Conservation (phyloP, 225 moss, liverwort and hornwort genomes). For the Thuidium tamariscinum region DNA sequence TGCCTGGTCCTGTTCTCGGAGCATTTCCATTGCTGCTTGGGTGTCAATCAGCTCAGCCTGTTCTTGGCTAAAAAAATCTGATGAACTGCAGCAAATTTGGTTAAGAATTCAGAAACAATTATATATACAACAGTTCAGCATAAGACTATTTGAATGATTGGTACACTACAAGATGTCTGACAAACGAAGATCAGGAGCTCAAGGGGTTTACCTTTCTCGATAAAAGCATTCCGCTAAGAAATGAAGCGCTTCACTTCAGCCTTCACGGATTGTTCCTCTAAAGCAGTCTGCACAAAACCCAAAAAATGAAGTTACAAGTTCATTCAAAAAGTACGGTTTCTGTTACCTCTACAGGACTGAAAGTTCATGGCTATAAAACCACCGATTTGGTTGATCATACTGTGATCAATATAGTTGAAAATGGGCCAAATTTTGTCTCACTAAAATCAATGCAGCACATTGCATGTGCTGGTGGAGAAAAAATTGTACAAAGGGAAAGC, state of each 20-base stretch:
- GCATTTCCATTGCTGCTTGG: background rate
- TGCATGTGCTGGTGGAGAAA: background rate
- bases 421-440: background rate
- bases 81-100: background rate
- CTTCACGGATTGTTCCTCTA: conserved; percentile 8
- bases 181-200: background rate
- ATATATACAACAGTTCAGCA: background rate
- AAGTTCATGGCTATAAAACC: background rate
- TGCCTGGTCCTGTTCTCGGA: background rate
- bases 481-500: background rate
- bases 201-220: background rate
- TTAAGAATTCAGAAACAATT: background rate
- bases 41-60: conserved; percentile 6
- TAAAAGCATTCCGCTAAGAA: background rate
- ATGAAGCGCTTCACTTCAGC: background rate
- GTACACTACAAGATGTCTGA: background rate
- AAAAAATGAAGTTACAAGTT: background rate
- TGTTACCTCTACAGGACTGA: background rate
- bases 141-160: background rate
- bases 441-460: background rate
- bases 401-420: background rate
- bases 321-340: background rate
- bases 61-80: conserved; percentile 1
- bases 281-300: conserved; percentile 8
- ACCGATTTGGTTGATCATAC: background rate